These are phyloP conservation scores for Tetracentron sinense DNA, from an alignment of 164 flowering plant genomes.

Conservation along the genomic window DNA sequence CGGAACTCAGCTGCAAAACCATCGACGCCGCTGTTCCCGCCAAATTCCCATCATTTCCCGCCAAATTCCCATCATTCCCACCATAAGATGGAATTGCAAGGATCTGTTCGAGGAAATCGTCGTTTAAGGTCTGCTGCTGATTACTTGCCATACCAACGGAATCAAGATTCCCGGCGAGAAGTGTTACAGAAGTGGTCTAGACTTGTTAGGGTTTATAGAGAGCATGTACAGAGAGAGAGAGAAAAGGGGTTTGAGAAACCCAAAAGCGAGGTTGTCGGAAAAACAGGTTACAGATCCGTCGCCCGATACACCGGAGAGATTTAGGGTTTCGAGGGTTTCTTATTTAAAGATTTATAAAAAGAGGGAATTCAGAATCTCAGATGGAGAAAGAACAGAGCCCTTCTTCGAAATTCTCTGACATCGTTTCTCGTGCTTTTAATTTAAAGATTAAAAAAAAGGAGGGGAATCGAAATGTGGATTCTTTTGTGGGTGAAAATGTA, in stretches of 20 bases:
- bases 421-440: no score
- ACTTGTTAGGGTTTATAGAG: slow-evolving; percentile 11
- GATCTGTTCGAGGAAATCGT: slow-evolving; percentile 82
- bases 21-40: slow-evolving; percentile 36
- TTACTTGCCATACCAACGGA: slow-evolving; percentile 51
- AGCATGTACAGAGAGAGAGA: slow-evolving; percentile 12
- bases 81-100: slow-evolving; percentile 55
- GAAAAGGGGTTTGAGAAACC: slow-evolving; percentile 5
- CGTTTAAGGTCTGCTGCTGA: slow-evolving; percentile 48
- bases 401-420: no score
- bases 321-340: no score
- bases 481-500: no score
- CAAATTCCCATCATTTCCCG: slow-evolving; percentile 34
- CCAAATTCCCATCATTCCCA: slow-evolving; percentile 32
- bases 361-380: no score
- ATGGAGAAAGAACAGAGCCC: no score
- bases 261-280: slow-evolving; percentile 17
- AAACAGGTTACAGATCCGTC: slow-evolving; percentile 15
- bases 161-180: neutral
- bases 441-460: no score
- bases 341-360: no score
- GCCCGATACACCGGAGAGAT: slow-evolving; percentile 14
- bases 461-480: no score
- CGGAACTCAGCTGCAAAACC: slow-evolving; percentile 76
- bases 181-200: neutral